phyloP scores from a whole-genome alignment of 768 basidiomycete species.

The Podaxis pistillaris region DNA sequence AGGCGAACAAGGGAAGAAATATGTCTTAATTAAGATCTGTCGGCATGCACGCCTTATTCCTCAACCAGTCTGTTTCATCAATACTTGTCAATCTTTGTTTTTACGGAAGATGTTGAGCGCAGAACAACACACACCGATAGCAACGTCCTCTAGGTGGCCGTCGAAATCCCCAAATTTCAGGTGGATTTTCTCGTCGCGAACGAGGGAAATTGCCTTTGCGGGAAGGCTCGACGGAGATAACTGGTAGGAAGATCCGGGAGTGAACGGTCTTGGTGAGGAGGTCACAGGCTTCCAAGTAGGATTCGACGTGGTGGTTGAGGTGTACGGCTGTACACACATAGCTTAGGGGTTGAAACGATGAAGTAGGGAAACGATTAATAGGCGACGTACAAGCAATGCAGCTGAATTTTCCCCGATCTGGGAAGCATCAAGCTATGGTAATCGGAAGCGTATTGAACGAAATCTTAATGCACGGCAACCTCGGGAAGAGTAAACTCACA shows the following conservation, averaged over 20 bases:
- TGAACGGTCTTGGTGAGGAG: conserved; percentile 37
- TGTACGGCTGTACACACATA: conserved; percentile 46
- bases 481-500: conserved; percentile 37
- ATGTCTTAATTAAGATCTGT: conserved; percentile 15
- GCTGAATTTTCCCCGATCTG: conserved; percentile 48
- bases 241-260: conserved; percentile 42
- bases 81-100: background rate
- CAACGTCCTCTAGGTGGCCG: conserved; percentile 77
- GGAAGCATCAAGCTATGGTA: conserved; percentile 56
- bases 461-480: background rate
- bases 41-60: conserved; percentile 36
- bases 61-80: conserved; percentile 39
- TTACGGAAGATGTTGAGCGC: conserved; percentile 16
- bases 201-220: conserved; percentile 43
- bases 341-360: background rate
- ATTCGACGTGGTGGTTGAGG: conserved; percentile 34
- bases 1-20: background rate
- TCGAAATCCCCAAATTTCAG: conserved; percentile 76
- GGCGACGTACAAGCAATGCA: conserved; percentile 55
- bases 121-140: conserved; percentile 37
- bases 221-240: conserved; percentile 47
- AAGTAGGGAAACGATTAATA: background rate
- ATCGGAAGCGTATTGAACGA: conserved; percentile 14
- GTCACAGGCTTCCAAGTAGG: conserved; percentile 47
- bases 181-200: conserved; percentile 50